Evolutionary conservation across 78 protist genomes (phyloP).

Genomic region (Andalucia godoyi): DNA sequence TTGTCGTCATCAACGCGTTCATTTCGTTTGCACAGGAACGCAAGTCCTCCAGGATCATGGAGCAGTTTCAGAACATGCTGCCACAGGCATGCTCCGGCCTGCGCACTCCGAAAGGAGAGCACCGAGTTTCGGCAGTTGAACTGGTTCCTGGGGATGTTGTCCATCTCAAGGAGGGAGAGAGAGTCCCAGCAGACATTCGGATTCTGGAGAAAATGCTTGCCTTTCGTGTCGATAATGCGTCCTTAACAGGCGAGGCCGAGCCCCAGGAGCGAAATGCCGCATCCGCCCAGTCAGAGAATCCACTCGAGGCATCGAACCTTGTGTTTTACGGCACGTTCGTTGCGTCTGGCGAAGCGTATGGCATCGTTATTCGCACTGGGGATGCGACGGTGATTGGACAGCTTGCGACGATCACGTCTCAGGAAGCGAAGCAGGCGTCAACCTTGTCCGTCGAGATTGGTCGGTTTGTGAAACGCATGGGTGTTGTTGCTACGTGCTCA

Average conservation of each 20-base stretch:
- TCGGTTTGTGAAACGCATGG: constrained; percentile 58
- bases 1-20: constrained; percentile 65
- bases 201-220: constrained; percentile 27
- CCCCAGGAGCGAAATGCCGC: no score
- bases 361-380: constrained; percentile 56
- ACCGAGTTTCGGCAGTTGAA: constrained; percentile 3
- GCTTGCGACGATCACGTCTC: constrained; percentile 33
- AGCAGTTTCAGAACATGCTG: constrained; percentile 29
- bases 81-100: no score
- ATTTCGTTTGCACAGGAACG: constrained; percentile 72
- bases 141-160: constrained; percentile 79
- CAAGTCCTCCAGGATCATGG: constrained; percentile 66
- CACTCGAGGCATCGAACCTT: neutral
- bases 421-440: constrained; percentile 13
- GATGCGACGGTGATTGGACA: constrained; percentile 79
- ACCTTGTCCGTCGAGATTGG: constrained; percentile 67
- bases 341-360: neutral
- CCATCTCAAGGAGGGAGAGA: constrained; percentile 48
- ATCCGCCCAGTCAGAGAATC: neutral
- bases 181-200: constrained; percentile 81
- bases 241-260: constrained; percentile 88
- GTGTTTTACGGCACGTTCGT: neutral
- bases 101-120: no score
- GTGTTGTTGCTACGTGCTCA: no score
- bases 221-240: constrained; percentile 65